Percentiles rank a stretch among this genome's conserved stretches.
These are phyloP conservation scores for Marchantia paleacea DNA, from an alignment of 225 moss, liverwort and hornwort genomes.

Conservation along the genomic window DNA sequence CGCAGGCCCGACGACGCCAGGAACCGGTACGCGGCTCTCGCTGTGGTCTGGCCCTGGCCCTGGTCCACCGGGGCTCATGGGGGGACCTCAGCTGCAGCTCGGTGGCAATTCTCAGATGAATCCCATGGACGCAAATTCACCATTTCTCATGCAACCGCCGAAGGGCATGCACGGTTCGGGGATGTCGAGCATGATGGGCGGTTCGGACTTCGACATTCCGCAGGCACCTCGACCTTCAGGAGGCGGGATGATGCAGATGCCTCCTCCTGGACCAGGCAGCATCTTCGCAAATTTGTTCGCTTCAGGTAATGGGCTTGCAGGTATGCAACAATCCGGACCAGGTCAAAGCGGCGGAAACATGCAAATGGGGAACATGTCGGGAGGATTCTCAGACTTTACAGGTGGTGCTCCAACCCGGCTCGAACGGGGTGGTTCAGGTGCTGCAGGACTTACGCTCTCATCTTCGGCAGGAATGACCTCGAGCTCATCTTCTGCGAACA, in stretches of 20 bases:
- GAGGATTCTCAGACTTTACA: slow-evolving; percentile 82
- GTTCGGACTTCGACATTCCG: slow-evolving; percentile 83
- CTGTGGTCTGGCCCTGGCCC: slow-evolving; percentile 96
- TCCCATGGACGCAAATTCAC: slow-evolving; percentile 69
- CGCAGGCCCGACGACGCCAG: slow-evolving; percentile 54
- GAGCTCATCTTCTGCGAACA: slow-evolving; percentile 72
- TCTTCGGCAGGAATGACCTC: slow-evolving; percentile 82
- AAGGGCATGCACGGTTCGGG: slow-evolving; percentile 76
- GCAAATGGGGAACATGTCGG: slow-evolving; percentile 67
- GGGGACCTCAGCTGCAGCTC: slow-evolving; percentile 65
- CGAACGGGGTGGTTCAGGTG: slow-evolving; percentile 65
- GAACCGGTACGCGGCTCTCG: slow-evolving; percentile 75
- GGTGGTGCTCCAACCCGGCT: slow-evolving; percentile 58
- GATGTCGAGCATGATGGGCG: slow-evolving; percentile 64
- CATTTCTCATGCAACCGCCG: slow-evolving; percentile 58
- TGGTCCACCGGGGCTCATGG: slow-evolving; percentile 67
- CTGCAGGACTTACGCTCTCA: slow-evolving; percentile 73
- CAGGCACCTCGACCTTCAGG: slow-evolving; percentile 62
- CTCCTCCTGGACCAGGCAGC: slow-evolving; percentile 55
- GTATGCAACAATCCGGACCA: slow-evolving; percentile 37
- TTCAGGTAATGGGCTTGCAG: slow-evolving; percentile 66
- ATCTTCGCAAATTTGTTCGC: slow-evolving; percentile 83
- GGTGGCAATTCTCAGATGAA: slow-evolving; percentile 53
- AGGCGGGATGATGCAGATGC: slow-evolving; percentile 58
- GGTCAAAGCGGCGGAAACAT: slow-evolving; percentile 73